These are phyloP conservation scores for Bremia lactucae DNA, from an alignment of 352 stramenopile species.

Conservation along the genomic window DNA sequence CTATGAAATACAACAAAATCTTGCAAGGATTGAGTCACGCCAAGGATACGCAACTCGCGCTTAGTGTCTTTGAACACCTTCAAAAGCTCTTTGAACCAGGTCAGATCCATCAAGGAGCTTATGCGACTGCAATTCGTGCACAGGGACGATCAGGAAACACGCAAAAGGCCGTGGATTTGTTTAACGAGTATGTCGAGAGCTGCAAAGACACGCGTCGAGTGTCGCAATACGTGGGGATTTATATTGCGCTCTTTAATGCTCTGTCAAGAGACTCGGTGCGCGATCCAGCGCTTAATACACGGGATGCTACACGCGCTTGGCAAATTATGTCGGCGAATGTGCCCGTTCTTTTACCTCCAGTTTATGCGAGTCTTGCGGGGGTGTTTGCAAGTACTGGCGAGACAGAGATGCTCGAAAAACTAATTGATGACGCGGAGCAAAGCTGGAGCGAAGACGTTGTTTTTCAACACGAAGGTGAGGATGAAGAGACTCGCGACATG, in stretches of 20 bases:
- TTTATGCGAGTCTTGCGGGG: conserved; percentile 71
- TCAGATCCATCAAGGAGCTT: conserved; percentile 45
- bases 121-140: conserved; percentile 55
- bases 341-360: conserved; percentile 49
- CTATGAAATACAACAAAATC: conserved; percentile 59
- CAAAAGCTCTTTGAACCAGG: conserved; percentile 27
- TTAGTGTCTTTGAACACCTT: conserved; percentile 57
- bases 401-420: conserved; percentile 47
- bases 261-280: conserved; percentile 56
- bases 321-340: conserved; percentile 61
- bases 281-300: conserved; percentile 51
- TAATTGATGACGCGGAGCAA: conserved; percentile 46
- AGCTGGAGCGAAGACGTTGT: conserved; percentile 21
- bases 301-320: conserved; percentile 65
- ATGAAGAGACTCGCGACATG: conserved; percentile 21
- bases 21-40: conserved; percentile 42
- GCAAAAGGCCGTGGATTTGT: conserved; percentile 50
- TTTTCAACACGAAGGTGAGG: conserved; percentile 14
- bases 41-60: conserved; percentile 50
- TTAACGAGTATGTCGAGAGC: conserved; percentile 54
- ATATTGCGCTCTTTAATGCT: conserved; percentile 76
- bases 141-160: conserved; percentile 59
- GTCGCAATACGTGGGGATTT: conserved; percentile 42
- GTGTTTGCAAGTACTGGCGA: conserved; percentile 73
- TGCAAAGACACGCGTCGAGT: conserved; percentile 20